Percentiles rank a stretch among this genome's conserved stretches.
Conservation (phyloP, 1,139 yeast species). For the Pichia sp. region DNA sequence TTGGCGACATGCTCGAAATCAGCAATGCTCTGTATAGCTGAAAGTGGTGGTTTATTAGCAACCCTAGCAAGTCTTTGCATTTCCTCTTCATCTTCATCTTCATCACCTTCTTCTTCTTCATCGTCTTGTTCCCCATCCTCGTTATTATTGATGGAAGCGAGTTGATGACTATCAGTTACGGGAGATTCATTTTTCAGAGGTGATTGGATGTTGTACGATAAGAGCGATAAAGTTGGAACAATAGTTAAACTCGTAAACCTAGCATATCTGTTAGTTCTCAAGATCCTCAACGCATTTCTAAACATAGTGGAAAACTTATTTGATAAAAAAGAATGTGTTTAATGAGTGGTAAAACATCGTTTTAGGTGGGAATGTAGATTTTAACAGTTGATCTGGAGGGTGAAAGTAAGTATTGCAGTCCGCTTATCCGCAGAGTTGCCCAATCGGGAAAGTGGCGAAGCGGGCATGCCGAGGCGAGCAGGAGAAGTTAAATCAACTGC, state of each 20-base stretch:
- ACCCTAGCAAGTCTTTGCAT: slow-evolving; percentile 20
- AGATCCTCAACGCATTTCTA: too few species aligned
- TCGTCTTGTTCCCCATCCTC: slow-evolving; percentile 10
- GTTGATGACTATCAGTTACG: slow-evolving; percentile 9
- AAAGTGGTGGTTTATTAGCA: slow-evolving; percentile 29
- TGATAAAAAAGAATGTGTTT: too few species aligned
- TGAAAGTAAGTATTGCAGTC: too few species aligned
- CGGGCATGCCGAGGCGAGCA: not conserved
- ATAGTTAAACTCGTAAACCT: not conserved
- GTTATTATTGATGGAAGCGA: slow-evolving; percentile 20
- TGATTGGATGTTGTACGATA: not conserved
- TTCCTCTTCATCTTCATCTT: slow-evolving; percentile 24
- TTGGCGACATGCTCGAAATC: slow-evolving; percentile 34
- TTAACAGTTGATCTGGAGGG: too few species aligned
- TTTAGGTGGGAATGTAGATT: too few species aligned
- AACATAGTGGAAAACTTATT: too few species aligned
- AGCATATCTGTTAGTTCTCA: too few species aligned
- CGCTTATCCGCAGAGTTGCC: too few species aligned
- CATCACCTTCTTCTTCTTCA: slow-evolving; percentile 20
- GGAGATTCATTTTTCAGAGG: not conserved
- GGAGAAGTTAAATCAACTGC: too few species aligned
- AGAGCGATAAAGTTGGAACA: not conserved
- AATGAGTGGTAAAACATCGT: too few species aligned
- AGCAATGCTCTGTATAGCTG: slow-evolving; percentile 29
- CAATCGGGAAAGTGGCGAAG: not conserved